Conservation (phyloP, 306 rosid species). For the Cucurbita maxima region DNA sequence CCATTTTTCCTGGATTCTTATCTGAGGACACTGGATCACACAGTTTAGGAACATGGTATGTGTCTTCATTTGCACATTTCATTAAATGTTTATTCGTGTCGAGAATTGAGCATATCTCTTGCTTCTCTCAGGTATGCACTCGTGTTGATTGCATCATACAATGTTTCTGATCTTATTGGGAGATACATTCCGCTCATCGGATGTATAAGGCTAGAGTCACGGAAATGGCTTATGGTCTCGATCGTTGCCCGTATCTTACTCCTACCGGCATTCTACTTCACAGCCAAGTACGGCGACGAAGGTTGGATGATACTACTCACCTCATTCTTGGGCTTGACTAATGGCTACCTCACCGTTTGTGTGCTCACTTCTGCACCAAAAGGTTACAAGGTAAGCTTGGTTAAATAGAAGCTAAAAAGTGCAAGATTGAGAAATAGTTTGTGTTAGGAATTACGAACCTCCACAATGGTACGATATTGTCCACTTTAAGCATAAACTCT, state of each 20-base stretch:
- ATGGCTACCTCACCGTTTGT: conserved; percentile 79
- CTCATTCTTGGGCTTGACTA: conserved; percentile 58
- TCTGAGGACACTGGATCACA: conserved; percentile 84
- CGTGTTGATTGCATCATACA: conserved; percentile 62
- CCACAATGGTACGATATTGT: too few species aligned
- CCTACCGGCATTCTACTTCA: conserved; percentile 72
- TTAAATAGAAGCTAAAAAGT: not conserved
- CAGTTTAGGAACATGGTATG: conserved; percentile 68
- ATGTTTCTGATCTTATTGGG: conserved; percentile 57
- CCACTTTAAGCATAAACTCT: too few species aligned
- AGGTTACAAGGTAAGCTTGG: conserved; percentile 60
- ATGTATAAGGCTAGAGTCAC: conserved; percentile 36
- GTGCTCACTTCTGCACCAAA: conserved; percentile 76
- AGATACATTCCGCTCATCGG: conserved; percentile 64
- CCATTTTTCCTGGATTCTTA: conserved; percentile 86
- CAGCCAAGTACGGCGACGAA: conserved; percentile 58
- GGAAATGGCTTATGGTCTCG: conserved; percentile 31
- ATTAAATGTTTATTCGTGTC: not conserved
- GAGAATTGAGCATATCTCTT: not conserved
- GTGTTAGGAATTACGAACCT: too few species aligned
- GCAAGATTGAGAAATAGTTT: not conserved
- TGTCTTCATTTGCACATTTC: not conserved
- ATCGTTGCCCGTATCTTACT: conserved; percentile 39
- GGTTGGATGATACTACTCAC: conserved; percentile 87
- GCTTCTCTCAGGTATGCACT: conserved; percentile 55